These are phyloP conservation scores for Gossypioides kirkii DNA, from an alignment of 345 rosid genomes.

Conservation along the genomic window DNA sequence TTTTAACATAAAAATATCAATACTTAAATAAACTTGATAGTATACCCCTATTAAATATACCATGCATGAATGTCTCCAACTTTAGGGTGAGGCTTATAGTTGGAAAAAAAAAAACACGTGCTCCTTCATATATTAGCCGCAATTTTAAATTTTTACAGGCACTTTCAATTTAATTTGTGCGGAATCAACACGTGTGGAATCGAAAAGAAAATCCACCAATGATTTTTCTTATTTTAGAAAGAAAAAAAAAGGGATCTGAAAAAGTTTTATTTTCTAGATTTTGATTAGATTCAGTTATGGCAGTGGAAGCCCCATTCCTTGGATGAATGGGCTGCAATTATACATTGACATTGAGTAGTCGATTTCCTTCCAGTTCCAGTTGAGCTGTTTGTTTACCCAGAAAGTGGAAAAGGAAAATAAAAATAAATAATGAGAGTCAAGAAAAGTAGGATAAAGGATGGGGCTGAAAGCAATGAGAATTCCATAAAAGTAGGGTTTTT, in stretches of 20 bases:
- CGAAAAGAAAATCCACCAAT: neutral
- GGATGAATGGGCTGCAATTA: slow-evolving; percentile 25
- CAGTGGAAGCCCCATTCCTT: slow-evolving; percentile 28
- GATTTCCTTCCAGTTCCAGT: slow-evolving; percentile 7
- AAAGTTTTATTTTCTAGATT: neutral
- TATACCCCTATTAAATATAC: neutral
- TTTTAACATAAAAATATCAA: no score
- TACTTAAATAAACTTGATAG: no score
- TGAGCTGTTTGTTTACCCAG: neutral
- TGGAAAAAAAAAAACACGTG: neutral
- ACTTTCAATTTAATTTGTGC: neutral
- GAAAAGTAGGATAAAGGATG: no score
- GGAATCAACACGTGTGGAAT: slow-evolving; percentile 27
- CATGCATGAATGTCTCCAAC: neutral
- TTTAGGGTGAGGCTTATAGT: neutral
- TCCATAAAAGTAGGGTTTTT: no score
- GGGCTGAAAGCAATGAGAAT: no score
- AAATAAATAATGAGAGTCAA: neutral
- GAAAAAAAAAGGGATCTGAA: neutral
- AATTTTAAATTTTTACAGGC: neutral
- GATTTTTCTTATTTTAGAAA: neutral
- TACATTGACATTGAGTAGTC: slow-evolving; percentile 12
- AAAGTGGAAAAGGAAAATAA: neutral
- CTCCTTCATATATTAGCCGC: neutral
- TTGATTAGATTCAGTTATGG: neutral